phyloP scores from a whole-genome alignment of 2,329 filamentous ascomycete species.

The Venturia aucupariae region DNA sequence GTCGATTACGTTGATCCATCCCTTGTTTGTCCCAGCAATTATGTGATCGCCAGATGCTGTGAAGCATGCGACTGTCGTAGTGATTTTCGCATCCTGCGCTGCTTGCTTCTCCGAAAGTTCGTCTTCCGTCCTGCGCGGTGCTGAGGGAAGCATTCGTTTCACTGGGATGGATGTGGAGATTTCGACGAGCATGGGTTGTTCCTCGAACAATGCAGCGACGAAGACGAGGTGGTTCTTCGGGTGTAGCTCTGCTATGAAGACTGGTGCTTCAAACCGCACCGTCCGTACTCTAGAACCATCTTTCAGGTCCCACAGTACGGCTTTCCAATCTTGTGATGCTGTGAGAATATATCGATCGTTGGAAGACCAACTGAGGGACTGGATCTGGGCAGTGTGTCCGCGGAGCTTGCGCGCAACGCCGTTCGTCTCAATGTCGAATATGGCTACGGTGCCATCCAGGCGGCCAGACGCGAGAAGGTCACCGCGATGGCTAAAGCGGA shows the following conservation, averaged over 20 bases:
- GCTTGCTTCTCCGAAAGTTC: constrained; percentile 76
- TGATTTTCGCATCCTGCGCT: constrained; percentile 87
- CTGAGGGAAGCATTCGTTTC: constrained; percentile 71
- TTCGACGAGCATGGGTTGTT: constrained; percentile 82
- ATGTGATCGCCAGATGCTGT: constrained; percentile 80
- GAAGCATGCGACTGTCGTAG: constrained; percentile 88
- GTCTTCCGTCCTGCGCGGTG: constrained; percentile 62
- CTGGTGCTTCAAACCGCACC: constrained; percentile 82
- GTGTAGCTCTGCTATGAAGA: constrained; percentile 93
- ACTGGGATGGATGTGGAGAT: constrained; percentile 58
- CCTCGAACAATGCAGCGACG: constrained; percentile 87
- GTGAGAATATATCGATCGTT: constrained; percentile 87
- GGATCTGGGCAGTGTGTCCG: constrained; percentile 88
- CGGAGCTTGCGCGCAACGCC: constrained; percentile 89
- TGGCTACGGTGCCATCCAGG: constrained; percentile 86
- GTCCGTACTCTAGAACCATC: constrained; percentile 65
- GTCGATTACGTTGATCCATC: constrained; percentile 92
- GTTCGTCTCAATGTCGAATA: constrained; percentile 97
- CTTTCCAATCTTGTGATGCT: constrained; percentile 93
- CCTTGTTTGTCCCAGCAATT: constrained; percentile 86
- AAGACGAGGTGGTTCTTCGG: constrained; percentile 80
- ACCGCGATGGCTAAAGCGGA: constrained; percentile 87
- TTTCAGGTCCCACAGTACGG: constrained; percentile 86
- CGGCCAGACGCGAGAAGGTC: constrained; percentile 92
- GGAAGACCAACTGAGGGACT: constrained; percentile 78